Base-by-base conservation (phyloP, 106 monocot genomes). In the Platanthera guangdongensis region DNA sequence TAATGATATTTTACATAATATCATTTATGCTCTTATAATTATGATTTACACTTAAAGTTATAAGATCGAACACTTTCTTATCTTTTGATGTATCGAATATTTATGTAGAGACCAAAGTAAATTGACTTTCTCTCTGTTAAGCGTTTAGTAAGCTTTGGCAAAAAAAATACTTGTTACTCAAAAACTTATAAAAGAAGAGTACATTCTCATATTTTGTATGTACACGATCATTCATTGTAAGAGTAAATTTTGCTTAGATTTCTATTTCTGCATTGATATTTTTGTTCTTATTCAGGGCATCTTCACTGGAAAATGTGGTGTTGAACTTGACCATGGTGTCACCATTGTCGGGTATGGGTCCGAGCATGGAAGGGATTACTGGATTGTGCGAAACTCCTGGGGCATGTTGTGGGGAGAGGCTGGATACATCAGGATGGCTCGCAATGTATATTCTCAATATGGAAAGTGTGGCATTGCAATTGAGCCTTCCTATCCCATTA, bases 371-470 rank as follows among this genome's bases (percentile, higher is more conserved):
- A 86, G 80, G 75, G 92, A 90, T 64, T 95, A 92, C 78, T 95
- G 95, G 95, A 85, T 95, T 30, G 89, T 95, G 0, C 89, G 74
- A 60, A 95, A 95, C 81, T 92, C 92, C 2, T 95, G 95, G 95
- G 91, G 90, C 50, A 15, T 2, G 0, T 6, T 11, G 1, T 95
- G 95, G 95, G 92, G 92, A 14, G 92, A 92, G 83, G 14, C 48
- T 2, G 92, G 95, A 1, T 95, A 90, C 73, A 73, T 90, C 22
- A 85, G 82, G 78, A 80, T 95, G 78, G 84, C 84, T 68, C 92
- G 92, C 10, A 85, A 90, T 76, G 62, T 88, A 7, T 53, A 51
- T 0, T 18, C n/a, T 7, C 3, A 48, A 3, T 15, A 39, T 0
- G 92, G 89, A 16, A 95, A 90, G 79, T 95, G 95, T n/a, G 95